phyloP scores from a whole-genome alignment of 2,329 filamentous ascomycete genomes.

The Aureobasidium sp. region DNA sequence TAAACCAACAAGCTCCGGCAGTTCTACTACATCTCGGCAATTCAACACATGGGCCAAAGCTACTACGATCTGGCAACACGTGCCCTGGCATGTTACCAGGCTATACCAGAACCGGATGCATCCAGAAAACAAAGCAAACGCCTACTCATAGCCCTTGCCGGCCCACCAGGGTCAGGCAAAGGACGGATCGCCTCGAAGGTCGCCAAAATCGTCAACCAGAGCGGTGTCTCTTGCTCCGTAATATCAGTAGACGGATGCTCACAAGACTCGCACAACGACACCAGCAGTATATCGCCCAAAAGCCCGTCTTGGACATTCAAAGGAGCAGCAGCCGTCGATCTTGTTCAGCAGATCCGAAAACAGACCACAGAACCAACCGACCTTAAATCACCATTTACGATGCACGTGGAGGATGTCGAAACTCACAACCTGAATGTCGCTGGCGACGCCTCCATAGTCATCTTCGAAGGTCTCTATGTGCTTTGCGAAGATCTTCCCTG shows the following conservation, averaged over 20 bases:
- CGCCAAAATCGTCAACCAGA: slow-evolving; percentile 6
- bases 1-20: neutral
- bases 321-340: slow-evolving; percentile 6
- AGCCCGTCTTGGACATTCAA: slow-evolving; percentile 1
- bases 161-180: slow-evolving; percentile 5
- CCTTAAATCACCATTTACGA: slow-evolving; percentile 1
- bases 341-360: neutral
- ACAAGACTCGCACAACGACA: neutral
- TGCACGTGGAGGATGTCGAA: slow-evolving; percentile 2
- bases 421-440: neutral
- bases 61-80: slow-evolving; percentile 5
- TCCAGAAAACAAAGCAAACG: slow-evolving; percentile 7
- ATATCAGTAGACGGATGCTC: slow-evolving; percentile 8
- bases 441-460: slow-evolving; percentile 7
- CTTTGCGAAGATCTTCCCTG: slow-evolving; percentile 7
- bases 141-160: slow-evolving; percentile 5
- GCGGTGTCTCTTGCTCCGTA: slow-evolving; percentile 5
- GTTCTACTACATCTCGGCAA: neutral
- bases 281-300: neutral
- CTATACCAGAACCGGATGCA: neutral
- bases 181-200: neutral
- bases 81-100: slow-evolving; percentile 1
- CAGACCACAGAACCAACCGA: neutral
- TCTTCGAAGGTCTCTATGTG: slow-evolving; percentile 8
- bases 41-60: neutral